Percentiles rank a stretch among this genome's conserved stretches.
Conservation (phyloP, 2,329 filamentous ascomycete species). For the Cordyceps tenuipes region DNA sequence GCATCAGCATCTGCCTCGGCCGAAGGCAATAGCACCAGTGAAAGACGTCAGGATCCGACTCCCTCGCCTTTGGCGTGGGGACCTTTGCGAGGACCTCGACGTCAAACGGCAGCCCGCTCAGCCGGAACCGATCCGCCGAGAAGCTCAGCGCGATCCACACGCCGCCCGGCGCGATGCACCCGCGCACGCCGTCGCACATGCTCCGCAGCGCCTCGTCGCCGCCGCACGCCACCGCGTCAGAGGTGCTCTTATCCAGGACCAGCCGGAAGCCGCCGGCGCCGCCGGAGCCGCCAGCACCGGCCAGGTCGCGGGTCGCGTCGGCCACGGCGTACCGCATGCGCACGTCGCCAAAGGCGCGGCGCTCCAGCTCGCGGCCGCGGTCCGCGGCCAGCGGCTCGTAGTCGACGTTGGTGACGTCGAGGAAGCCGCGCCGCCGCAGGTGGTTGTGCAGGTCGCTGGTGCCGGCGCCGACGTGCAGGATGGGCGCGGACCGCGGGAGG, state of each 20-base stretch:
- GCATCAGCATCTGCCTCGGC: slow-evolving; percentile 17
- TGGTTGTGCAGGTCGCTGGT: slow-evolving; percentile 42
- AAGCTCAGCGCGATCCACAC: slow-evolving; percentile 42
- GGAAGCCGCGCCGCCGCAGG: slow-evolving; percentile 34
- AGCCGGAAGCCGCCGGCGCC: slow-evolving; percentile 27
- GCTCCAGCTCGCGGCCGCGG: slow-evolving; percentile 33
- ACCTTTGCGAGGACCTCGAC: slow-evolving; percentile 35
- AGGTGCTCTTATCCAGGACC: slow-evolving; percentile 42
- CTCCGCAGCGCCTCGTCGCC: slow-evolving; percentile 28
- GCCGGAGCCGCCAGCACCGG: background rate
- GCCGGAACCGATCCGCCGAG: slow-evolving; percentile 33
- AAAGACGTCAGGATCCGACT: slow-evolving; percentile 38
- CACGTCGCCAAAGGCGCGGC: slow-evolving; percentile 34
- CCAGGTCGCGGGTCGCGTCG: slow-evolving; percentile 32
- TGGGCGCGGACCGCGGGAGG: slow-evolving; percentile 21
- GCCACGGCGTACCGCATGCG: slow-evolving; percentile 34
- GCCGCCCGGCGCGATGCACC: slow-evolving; percentile 27
- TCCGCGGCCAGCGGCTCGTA: slow-evolving; percentile 40
- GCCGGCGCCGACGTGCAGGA: slow-evolving; percentile 41
- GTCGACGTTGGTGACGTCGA: slow-evolving; percentile 39
- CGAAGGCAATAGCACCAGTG: slow-evolving; percentile 37
- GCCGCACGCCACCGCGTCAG: slow-evolving; percentile 39
- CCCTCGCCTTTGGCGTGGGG: slow-evolving; percentile 30
- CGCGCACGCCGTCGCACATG: slow-evolving; percentile 31
- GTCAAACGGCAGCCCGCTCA: slow-evolving; percentile 30